Percentiles rank a stretch among this genome's conserved stretches.
Conservation (phyloP, 2,329 filamentous ascomycete genomes). For the Cytospora leucostoma region DNA sequence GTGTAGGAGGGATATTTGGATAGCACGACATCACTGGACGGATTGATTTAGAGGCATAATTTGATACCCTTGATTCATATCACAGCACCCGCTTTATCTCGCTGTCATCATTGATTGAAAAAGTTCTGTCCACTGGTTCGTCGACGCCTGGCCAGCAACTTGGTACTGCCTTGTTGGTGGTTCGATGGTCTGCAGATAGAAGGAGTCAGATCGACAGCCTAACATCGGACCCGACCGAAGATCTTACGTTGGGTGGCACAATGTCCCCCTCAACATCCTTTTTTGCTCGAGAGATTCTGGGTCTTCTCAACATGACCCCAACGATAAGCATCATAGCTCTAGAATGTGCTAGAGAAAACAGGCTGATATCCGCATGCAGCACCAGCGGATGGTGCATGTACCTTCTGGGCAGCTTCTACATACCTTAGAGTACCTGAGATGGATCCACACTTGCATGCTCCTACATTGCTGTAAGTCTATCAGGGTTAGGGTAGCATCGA, state of each 20-base stretch:
- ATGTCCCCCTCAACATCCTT: conserved; percentile 3
- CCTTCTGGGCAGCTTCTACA: too few relatives aligned
- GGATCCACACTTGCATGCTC: too few relatives aligned
- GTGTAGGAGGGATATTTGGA: conserved; percentile 2
- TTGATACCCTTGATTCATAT: conserved; percentile 24
- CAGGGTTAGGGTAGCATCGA: too few relatives aligned
- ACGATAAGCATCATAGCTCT: too few relatives aligned
- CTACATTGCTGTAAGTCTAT: too few relatives aligned
- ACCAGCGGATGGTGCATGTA: too few relatives aligned
- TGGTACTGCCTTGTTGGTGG: neutral
- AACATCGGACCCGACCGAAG: conserved; percentile 23
- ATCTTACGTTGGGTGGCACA: conserved; percentile 23
- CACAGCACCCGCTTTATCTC: neutral
- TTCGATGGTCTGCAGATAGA: conserved; percentile 6
- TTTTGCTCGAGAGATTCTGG: conserved; percentile 1
- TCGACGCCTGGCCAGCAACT: neutral
- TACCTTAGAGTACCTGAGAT: too few relatives aligned
- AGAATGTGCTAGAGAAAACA: too few relatives aligned
- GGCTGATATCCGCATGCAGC: too few relatives aligned
- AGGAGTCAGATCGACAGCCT: conserved; percentile 13
- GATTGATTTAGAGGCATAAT: conserved; percentile 17
- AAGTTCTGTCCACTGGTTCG: neutral
- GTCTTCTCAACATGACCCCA: neutral
- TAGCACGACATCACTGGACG: conserved; percentile 12
- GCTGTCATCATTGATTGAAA: neutral